These are phyloP conservation scores for Trametes hirsuta DNA, from an alignment of 1,284 basidiomycete genomes.

Conservation along the genomic window DNA sequence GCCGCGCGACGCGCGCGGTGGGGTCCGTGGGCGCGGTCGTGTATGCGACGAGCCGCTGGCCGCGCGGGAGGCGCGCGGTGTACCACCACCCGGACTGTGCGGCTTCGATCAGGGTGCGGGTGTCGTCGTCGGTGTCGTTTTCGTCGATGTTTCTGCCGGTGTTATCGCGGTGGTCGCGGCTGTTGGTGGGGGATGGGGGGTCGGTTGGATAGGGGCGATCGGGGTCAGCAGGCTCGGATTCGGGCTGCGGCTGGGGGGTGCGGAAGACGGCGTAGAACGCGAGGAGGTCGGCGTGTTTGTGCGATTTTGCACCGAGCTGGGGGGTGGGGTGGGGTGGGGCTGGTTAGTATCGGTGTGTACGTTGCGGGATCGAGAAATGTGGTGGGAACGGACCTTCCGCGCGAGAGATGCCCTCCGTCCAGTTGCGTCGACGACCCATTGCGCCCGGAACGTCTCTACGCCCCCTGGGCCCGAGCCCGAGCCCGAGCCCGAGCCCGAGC, in stretches of 20 bases:
- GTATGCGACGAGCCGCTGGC: conserved; percentile 37
- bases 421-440: conserved; percentile 41
- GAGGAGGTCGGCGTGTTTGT: conserved; percentile 33
- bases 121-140: conserved; percentile 30
- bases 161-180: neutral
- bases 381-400: conserved; percentile 28
- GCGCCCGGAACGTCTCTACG: conserved; percentile 20
- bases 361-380: too few relatives aligned
- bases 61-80: conserved; percentile 34
- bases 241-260: neutral
- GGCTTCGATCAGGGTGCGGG: conserved; percentile 41
- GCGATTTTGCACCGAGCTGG: conserved; percentile 34
- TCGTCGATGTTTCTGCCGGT: neutral
- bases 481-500: too few relatives aligned
- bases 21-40: conserved; percentile 36
- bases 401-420: conserved; percentile 39
- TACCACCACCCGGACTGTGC: conserved; percentile 41
- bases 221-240: too few relatives aligned
- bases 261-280: conserved; percentile 38
- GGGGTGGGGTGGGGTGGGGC: neutral
- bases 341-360: neutral
- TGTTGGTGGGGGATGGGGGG: neutral
- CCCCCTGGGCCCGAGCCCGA: too few relatives aligned
- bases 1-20: conserved; percentile 33
- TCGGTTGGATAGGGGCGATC: too few relatives aligned